phyloP scores from a whole-genome alignment of 2,329 filamentous ascomycete species.

The Scedosporium boydii region DNA sequence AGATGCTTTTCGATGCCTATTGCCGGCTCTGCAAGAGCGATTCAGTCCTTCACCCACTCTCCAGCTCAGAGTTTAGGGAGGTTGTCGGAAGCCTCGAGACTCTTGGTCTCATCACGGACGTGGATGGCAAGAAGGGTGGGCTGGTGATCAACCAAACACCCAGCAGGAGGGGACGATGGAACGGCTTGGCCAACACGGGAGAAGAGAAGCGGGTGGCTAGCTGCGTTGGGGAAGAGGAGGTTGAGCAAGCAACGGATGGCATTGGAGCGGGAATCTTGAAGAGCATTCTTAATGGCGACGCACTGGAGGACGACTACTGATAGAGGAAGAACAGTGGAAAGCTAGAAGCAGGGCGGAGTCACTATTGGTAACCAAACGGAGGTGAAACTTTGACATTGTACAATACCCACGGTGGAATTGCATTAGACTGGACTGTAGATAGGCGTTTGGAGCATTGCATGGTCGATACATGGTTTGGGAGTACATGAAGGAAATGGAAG shows the following conservation, averaged over 20 bases:
- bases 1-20: slow-evolving; percentile 77
- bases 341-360: not conserved
- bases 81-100: slow-evolving; percentile 86
- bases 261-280: slow-evolving; percentile 51
- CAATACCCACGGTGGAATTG: not conserved
- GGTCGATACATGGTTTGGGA: not conserved
- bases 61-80: slow-evolving; percentile 87
- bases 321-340: not conserved
- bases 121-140: slow-evolving; percentile 60
- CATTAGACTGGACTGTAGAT: not conserved
- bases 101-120: slow-evolving; percentile 65
- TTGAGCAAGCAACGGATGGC: slow-evolving; percentile 59
- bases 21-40: slow-evolving; percentile 73
- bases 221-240: slow-evolving; percentile 70
- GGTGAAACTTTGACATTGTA: not conserved
- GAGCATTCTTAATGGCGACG: slow-evolving; percentile 53
- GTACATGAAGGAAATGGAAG: not conserved
- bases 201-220: slow-evolving; percentile 76
- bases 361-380: not conserved
- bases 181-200: slow-evolving; percentile 38
- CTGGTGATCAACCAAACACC: slow-evolving; percentile 58
- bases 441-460: not conserved
- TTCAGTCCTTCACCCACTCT: slow-evolving; percentile 81
- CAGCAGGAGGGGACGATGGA: slow-evolving; percentile 55
- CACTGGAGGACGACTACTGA: slow-evolving; percentile 34